phyloP scores from a whole-genome alignment of 768 basidiomycete species.

The Rhodotorula kratochvilovae region DNA sequence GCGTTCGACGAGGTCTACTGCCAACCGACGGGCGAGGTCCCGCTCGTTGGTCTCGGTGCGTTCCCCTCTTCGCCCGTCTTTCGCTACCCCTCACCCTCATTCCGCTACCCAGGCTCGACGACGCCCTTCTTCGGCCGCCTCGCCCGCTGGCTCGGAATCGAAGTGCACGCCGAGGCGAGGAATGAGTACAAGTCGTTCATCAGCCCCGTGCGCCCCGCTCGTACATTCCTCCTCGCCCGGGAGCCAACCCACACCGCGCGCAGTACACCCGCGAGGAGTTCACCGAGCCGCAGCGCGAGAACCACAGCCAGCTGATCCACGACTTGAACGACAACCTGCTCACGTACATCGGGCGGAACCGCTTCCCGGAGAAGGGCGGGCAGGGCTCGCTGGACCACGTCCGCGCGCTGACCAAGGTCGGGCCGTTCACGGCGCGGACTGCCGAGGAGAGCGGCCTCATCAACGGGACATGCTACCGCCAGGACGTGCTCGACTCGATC shows the following conservation, averaged over 20 bases:
- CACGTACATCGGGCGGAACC: constrained; percentile 38
- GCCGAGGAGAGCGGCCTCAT: constrained; percentile 21
- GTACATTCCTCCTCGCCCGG: neutral
- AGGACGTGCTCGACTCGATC: constrained; percentile 35
- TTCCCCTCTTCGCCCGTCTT: neutral
- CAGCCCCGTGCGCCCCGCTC: constrained; percentile 13
- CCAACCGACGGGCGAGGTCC: constrained; percentile 43
- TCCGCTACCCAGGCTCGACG: constrained; percentile 14
- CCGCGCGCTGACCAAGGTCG: constrained; percentile 21
- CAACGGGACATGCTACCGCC: constrained; percentile 32
- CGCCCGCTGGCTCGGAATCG: constrained; percentile 41
- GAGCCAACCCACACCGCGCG: no score
- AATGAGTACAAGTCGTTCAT: constrained; percentile 42
- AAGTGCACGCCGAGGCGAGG: constrained; percentile 43
- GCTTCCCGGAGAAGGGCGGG: constrained; percentile 17
- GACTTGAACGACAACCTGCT: constrained; percentile 43
- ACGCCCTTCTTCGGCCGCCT: constrained; percentile 42
- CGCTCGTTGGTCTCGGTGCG: constrained; percentile 40
- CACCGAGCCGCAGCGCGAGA: constrained; percentile 40
- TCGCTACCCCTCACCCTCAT: neutral
- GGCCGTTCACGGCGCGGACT: constrained; percentile 26
- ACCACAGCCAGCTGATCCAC: constrained; percentile 38
- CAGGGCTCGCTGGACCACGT: constrained; percentile 13
- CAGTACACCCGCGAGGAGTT: constrained; percentile 39
- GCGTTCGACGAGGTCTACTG: constrained; percentile 42